These are phyloP conservation scores for Sclerotinia spermophila DNA, from an alignment of 2,329 filamentous ascomycete genomes.

Conservation along the genomic window DNA sequence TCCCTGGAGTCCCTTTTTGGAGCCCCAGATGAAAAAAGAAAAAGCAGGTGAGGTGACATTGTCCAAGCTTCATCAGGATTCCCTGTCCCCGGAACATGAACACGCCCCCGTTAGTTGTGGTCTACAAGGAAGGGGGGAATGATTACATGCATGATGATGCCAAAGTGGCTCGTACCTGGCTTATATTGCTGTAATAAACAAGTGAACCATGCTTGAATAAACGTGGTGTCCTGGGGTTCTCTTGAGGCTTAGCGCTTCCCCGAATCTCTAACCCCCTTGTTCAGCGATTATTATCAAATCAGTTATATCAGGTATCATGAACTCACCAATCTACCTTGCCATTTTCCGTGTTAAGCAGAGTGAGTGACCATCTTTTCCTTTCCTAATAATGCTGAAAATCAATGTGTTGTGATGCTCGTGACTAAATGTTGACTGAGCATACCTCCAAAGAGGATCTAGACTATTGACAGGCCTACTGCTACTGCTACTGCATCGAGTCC, in stretches of 20 bases:
- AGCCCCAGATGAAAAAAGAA: background rate
- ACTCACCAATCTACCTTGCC: background rate
- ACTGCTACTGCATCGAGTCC: slow-evolving; percentile 8
- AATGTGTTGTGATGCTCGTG: background rate
- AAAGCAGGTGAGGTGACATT: slow-evolving; percentile 13
- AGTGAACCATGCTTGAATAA: slow-evolving; percentile 21
- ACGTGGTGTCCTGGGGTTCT: slow-evolving; percentile 27
- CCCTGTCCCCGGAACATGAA: slow-evolving; percentile 17
- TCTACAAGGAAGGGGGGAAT: slow-evolving; percentile 7
- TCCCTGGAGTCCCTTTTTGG: background rate
- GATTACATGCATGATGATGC: slow-evolving; percentile 30
- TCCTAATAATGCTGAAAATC: background rate
- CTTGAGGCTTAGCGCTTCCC: slow-evolving; percentile 20
- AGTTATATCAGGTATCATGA: background rate
- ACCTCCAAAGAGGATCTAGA: background rate
- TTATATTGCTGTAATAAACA: slow-evolving; percentile 19
- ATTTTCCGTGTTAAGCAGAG: background rate
- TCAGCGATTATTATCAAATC: slow-evolving; percentile 3
- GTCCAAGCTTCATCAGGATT: slow-evolving; percentile 24
- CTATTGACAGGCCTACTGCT: slow-evolving; percentile 10
- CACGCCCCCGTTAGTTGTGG: slow-evolving; percentile 9
- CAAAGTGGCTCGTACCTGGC: slow-evolving; percentile 24
- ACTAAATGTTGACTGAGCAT: slow-evolving; percentile 2
- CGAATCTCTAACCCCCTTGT: slow-evolving; percentile 8
- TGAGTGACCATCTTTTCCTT: background rate